A percentile compares a stretch with the other conserved stretches of the same genome.
Evolutionary conservation across 2,329 filamentous ascomycete genomes (phyloP).

Genomic region (Fusarium paranaense): DNA sequence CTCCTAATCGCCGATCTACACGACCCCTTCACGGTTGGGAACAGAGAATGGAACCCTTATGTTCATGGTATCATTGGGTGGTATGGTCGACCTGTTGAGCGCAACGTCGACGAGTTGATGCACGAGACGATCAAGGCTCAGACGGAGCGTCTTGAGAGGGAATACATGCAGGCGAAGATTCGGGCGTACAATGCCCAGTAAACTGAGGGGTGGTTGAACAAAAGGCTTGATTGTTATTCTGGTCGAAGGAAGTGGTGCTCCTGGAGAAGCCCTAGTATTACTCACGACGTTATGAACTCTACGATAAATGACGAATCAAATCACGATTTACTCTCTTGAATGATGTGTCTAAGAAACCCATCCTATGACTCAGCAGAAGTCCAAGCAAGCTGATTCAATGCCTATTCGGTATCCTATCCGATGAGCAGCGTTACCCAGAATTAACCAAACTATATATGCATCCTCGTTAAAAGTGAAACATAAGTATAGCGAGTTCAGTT

Average conservation of each 20-base stretch:
- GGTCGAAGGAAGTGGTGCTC: background rate
- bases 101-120: background rate
- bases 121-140: background rate
- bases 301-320: background rate
- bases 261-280: background rate
- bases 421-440: too few relatives aligned
- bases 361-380: background rate
- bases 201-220: background rate
- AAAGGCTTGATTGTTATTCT: background rate
- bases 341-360: background rate
- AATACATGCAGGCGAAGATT: background rate
- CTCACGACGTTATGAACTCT: background rate
- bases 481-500: too few relatives aligned
- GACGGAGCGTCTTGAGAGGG: background rate
- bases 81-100: background rate
- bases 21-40: background rate
- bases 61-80: background rate
- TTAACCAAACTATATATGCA: too few relatives aligned
- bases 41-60: background rate
- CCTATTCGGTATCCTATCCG: background rate
- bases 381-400: background rate
- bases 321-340: background rate
- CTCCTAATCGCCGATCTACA: background rate
- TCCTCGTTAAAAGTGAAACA: too few relatives aligned
- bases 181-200: background rate